Conservation (phyloP, 139 green algal species). For the Ettlia oleoabundans region DNA sequence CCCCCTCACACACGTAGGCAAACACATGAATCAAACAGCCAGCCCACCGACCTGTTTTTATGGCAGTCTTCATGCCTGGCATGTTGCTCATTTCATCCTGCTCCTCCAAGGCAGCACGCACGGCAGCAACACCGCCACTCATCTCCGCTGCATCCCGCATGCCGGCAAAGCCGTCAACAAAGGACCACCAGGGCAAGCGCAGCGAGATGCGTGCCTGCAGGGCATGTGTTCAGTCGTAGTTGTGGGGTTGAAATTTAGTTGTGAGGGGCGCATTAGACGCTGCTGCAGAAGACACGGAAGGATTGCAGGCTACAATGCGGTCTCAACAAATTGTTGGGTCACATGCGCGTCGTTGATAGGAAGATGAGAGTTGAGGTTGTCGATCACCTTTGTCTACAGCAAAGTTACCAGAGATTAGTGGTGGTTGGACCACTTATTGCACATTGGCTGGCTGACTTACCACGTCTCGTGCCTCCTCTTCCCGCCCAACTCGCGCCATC, state of each 20-base stretch:
- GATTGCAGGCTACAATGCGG: too few relatives aligned
- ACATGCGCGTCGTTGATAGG: too few relatives aligned
- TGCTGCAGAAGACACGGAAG: too few relatives aligned
- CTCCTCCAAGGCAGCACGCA: slow-evolving; percentile 27
- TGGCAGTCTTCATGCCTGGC: slow-evolving; percentile 24
- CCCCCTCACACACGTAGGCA: too few relatives aligned
- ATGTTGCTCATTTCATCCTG: slow-evolving; percentile 44
- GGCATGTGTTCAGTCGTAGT: neutral
- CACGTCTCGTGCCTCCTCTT: slow-evolving; percentile 72
- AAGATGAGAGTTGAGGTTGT: too few relatives aligned
- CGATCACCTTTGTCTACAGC: too few relatives aligned
- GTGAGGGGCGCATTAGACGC: too few relatives aligned
- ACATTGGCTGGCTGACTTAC: too few relatives aligned
- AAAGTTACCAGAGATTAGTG: too few relatives aligned
- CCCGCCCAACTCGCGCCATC: slow-evolving; percentile 48
- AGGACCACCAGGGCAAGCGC: slow-evolving; percentile 78
- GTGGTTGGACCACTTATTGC: too few relatives aligned
- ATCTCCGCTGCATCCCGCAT: slow-evolving; percentile 51
- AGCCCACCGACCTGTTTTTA: slow-evolving; percentile 20
- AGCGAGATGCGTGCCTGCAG: slow-evolving; percentile 62
- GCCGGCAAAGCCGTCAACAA: slow-evolving; percentile 52
- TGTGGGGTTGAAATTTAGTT: neutral
- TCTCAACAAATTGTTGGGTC: too few relatives aligned
- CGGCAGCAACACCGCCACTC: slow-evolving; percentile 3
- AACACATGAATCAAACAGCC: too few relatives aligned